Evolutionary conservation across 495 filamentous ascomycete genomes (phyloP), one percentile per base, ranked within the genome.

Genomic region (Penicillium longicatenatum): DNA sequence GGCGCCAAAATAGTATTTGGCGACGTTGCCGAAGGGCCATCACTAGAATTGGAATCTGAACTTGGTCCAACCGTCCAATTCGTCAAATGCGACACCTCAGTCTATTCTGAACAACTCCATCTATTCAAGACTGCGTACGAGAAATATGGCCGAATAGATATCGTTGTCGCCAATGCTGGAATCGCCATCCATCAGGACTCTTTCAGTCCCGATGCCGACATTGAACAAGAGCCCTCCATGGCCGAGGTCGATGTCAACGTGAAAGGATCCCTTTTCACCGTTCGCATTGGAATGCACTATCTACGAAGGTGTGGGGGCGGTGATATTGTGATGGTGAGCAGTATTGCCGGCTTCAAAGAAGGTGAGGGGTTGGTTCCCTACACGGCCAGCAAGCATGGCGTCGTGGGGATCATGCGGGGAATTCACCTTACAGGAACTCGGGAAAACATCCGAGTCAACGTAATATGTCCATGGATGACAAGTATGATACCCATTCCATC

Each of bases 381-480:
- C 61, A 72, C 75, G 22, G 71, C 78, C 1, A 66, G 76, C 21
- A 81, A 83, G 61, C 76, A 80, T 43, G 80, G 78, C 24, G 72
- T 83, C 9, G 64, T 77, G 14, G 80, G 79, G 0, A 69, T 81
- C 3, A 77, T 81, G 74, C 73, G 79, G n/a, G 70, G 75, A 35
- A 63, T 55, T 21, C 76, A 73, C 56, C 58, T 78, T 26, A 68
- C 73, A 2, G 60, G 61, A 1, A 65, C 70, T 0, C 70, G 69
- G 43, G 71, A 77, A 55, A 64, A 69, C 35, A 64, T 83, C 24
- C 74, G 82, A 22, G 71, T 77, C 55, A 85, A 84, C 57, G 75
- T 75, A 10, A 72, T 84, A 50, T 83, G 81, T 58, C 82, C 82
- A 1, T 83, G 79, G 80, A 76, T 79, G 66, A 81, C 79, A 3